Evolutionary conservation across 208 protist genomes (phyloP).

Genomic region (Acanthamoeba sp.): DNA sequence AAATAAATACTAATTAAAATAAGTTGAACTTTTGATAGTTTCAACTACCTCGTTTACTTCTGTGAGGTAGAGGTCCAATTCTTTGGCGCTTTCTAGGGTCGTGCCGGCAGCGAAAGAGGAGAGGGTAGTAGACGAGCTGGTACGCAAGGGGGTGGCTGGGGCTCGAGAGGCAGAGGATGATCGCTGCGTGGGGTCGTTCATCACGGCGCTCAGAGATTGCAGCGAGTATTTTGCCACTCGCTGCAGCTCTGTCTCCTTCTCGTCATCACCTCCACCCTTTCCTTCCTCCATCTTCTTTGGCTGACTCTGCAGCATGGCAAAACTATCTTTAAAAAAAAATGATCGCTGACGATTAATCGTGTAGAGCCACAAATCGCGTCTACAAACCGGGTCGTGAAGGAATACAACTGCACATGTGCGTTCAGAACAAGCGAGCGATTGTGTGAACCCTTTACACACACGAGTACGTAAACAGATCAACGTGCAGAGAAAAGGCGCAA

Average conservation of each 20-base stretch:
- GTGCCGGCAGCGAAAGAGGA: not conserved
- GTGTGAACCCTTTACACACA: too few relatives aligned
- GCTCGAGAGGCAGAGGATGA: not conserved
- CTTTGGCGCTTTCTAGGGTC: not conserved
- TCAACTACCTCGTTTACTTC: not conserved
- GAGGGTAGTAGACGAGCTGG: not conserved
- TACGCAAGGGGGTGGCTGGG: not conserved
- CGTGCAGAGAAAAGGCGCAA: not conserved
- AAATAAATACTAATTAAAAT: not conserved
- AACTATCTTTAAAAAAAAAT: too few relatives aligned
- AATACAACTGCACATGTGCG: too few relatives aligned
- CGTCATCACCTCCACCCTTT: not conserved
- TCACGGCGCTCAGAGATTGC: slow-evolving; percentile 41
- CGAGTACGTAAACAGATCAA: not conserved
- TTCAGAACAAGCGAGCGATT: too few relatives aligned
- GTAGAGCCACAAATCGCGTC: too few relatives aligned
- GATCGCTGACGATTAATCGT: too few relatives aligned
- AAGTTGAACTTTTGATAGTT: not conserved
- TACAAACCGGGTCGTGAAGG: too few relatives aligned
- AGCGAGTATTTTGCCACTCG: slow-evolving; percentile 6
- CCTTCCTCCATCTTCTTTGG: slow-evolving; percentile 30
- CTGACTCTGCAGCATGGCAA: not conserved
- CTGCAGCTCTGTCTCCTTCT: slow-evolving; percentile 47
- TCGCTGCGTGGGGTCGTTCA: slow-evolving; percentile 71
- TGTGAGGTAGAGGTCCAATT: slow-evolving; percentile 13